Percentiles rank a stretch among this genome's conserved stretches.
phyloP scores from a whole-genome alignment of 73 alveolate genomes.

The Tetrahymena malaccensis region DNA sequence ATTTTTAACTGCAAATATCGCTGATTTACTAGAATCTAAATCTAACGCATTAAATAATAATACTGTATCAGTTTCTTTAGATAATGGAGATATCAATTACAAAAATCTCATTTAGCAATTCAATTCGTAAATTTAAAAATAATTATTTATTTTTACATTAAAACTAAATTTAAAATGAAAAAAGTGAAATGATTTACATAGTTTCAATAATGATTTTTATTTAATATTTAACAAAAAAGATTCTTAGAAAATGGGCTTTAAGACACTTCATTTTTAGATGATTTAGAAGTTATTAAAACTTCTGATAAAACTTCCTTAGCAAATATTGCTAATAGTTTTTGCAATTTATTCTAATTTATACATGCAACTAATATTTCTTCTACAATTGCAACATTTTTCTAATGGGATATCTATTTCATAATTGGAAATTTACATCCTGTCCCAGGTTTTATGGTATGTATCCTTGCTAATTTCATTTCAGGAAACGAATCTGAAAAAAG shows the following conservation, averaged over 20 bases:
- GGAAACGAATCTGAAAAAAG: neutral
- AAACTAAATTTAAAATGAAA: no score
- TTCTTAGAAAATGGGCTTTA: neutral
- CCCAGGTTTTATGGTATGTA: neutral
- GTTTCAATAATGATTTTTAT: no score
- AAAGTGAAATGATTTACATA: no score
- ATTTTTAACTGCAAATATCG: neutral
- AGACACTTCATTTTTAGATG: neutral
- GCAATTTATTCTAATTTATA: neutral
- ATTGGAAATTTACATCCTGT: neutral
- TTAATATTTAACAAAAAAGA: no score
- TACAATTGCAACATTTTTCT: neutral
- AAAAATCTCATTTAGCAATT: neutral
- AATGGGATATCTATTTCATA: neutral
- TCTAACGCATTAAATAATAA: neutral
- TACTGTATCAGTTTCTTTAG: neutral
- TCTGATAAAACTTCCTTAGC: neutral
- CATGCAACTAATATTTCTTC: neutral
- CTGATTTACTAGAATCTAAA: neutral
- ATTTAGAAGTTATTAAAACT: neutral
- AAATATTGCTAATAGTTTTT: neutral
- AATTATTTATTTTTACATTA: no score
- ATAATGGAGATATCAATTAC: neutral
- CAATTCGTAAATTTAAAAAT: neutral
- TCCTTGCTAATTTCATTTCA: neutral